These are phyloP conservation scores for Colletotrichum sp. DNA, from an alignment of 2,329 filamentous ascomycete species.

Conservation along the genomic window DNA sequence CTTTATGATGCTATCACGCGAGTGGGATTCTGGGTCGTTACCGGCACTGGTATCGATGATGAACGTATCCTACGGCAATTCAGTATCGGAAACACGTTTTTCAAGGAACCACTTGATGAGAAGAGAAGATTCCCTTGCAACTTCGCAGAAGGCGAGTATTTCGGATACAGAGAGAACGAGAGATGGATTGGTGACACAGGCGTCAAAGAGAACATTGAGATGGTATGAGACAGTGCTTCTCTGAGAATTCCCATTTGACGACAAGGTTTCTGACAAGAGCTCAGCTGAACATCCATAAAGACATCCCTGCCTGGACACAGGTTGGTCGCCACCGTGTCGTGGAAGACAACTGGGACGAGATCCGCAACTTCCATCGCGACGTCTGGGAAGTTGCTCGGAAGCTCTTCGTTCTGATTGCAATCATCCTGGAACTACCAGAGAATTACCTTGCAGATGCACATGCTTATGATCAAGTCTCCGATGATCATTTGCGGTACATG, in stretches of 20 bases:
- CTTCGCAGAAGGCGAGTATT: neutral
- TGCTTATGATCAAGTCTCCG: neutral
- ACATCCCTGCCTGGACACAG: neutral
- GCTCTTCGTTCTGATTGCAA: neutral
- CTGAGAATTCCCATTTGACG: accelerated
- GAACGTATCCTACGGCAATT: neutral
- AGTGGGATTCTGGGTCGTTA: neutral
- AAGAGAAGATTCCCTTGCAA: neutral
- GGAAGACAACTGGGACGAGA: neutral
- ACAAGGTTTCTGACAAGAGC: neutral
- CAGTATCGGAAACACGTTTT: neutral
- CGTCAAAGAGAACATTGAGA: neutral
- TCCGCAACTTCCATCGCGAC: neutral
- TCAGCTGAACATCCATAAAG: neutral
- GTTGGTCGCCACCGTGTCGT: neutral
- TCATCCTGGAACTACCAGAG: neutral
- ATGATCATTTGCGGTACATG: neutral
- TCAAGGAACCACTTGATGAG: neutral
- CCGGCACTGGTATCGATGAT: neutral
- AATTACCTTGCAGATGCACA: neutral
- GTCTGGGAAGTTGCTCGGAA: neutral
- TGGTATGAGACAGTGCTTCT: neutral
- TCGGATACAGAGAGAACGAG: neutral
- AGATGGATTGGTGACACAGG: neutral
- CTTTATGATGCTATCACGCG: neutral